These are phyloP conservation scores for Arxiozyma telluris DNA, from an alignment of 1,139 yeast species.

Conservation along the genomic window DNA sequence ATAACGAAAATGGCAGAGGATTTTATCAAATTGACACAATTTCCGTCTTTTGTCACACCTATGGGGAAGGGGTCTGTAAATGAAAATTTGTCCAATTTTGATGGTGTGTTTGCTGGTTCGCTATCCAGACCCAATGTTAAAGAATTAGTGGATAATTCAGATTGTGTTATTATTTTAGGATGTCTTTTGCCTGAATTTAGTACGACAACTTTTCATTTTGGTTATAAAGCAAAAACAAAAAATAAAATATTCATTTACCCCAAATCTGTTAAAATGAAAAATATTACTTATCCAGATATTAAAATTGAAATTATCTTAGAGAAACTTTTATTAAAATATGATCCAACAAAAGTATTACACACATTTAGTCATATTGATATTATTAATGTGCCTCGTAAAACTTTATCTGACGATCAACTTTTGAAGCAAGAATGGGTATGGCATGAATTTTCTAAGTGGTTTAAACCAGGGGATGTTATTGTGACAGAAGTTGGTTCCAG, in stretches of 20 bases:
- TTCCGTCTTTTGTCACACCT: constrained; percentile 80
- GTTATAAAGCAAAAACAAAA: constrained; percentile 48
- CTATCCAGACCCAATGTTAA: constrained; percentile 69
- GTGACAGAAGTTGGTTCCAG: constrained; percentile 75
- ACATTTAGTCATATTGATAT: constrained; percentile 13
- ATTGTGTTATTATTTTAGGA: constrained; percentile 67
- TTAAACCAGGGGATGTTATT: constrained; percentile 57
- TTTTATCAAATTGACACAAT: constrained; percentile 59
- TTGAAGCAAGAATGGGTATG: constrained; percentile 76
- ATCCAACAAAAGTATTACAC: constrained; percentile 32
- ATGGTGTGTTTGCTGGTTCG: constrained; percentile 79
- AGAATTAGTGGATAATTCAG: constrained; percentile 66
- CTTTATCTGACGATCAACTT: constrained; percentile 30
- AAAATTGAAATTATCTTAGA: constrained; percentile 59
- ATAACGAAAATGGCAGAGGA: constrained; percentile 48
- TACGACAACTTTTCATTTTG: constrained; percentile 78
- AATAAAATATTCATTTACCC: constrained; percentile 76
- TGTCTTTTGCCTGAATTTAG: constrained; percentile 76
- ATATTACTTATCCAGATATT: constrained; percentile 63
- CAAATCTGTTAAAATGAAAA: constrained; percentile 61
- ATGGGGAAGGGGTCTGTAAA: constrained; percentile 81
- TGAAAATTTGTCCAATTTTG: constrained; percentile 62
- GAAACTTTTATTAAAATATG: constrained; percentile 36
- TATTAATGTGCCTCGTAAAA: constrained; percentile 30
- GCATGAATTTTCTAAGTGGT: constrained; percentile 66